phyloP scores from a whole-genome alignment of 805 yeast species.

The Lachancea thermotolerans region DNA sequence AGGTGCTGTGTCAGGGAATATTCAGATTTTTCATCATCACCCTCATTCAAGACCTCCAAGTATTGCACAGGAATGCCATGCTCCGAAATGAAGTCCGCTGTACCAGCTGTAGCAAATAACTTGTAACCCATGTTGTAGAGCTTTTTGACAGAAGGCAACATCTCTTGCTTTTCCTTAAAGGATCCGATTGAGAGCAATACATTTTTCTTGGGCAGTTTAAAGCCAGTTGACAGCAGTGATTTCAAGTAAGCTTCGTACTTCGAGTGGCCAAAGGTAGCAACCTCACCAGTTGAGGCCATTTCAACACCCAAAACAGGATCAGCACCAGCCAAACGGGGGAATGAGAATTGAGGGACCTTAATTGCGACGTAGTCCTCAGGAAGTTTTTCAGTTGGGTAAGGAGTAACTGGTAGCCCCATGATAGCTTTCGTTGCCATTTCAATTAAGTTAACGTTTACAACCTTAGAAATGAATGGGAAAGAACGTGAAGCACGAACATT shows the following conservation, averaged over 20 bases:
- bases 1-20: conserved; percentile 93
- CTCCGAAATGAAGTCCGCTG: conserved; percentile 96
- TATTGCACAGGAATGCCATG: conserved; percentile 92
- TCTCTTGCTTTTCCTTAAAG: conserved; percentile 89
- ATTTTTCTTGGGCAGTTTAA: conserved; percentile 91
- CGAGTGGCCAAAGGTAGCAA: conserved; percentile 92
- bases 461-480: conserved; percentile 97
- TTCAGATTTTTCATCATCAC: conserved; percentile 68
- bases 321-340: conserved; percentile 95
- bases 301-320: conserved; percentile 98
- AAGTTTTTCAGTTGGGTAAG: conserved; percentile 83
- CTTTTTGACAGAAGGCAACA: conserved; percentile 79
- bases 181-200: conserved; percentile 93
- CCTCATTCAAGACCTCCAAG: conserved; percentile 77
- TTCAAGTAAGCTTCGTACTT: conserved; percentile 96
- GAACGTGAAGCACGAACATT: conserved; percentile 99
- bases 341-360: conserved; percentile 96
- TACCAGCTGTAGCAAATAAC: conserved; percentile 96
- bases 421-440: conserved; percentile 97
- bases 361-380: conserved; percentile 94
- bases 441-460: conserved; percentile 90
- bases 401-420: conserved; percentile 77
- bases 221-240: conserved; percentile 90
- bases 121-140: conserved; percentile 79
- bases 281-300: conserved; percentile 99